Percentiles rank a stretch among this genome's conserved stretches.
Conservation (phyloP, 176 grass and related monocot genomes). For the Puya raimondii region DNA sequence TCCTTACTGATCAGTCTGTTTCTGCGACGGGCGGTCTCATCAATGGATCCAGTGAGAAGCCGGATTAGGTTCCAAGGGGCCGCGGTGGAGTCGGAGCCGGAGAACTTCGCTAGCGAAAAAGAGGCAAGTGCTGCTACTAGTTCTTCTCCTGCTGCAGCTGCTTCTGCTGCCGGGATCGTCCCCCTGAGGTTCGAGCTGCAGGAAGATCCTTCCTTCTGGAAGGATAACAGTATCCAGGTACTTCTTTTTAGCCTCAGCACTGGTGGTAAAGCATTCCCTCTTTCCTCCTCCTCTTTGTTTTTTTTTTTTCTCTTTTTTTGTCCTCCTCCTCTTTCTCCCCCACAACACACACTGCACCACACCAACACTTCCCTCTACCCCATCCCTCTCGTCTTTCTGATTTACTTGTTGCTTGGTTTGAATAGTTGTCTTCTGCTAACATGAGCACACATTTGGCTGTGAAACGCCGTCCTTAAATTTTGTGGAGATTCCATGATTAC, state of each 20-base stretch:
- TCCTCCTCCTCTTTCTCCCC: too few species aligned
- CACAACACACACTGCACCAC: too few species aligned
- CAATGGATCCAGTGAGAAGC: slow-evolving; percentile 7
- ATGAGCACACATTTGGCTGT: background rate
- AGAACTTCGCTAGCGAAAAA: background rate
- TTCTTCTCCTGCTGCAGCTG: background rate
- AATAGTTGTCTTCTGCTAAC: background rate
- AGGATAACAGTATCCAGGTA: slow-evolving; percentile 96
- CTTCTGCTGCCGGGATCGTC: background rate
- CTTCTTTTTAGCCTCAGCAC: background rate
- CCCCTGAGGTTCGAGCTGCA: slow-evolving; percentile 50
- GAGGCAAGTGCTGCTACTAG: background rate
- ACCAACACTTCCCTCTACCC: too few species aligned
- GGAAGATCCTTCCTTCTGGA: slow-evolving; percentile 94
- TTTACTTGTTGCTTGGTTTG: background rate
- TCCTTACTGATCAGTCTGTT: too few species aligned
- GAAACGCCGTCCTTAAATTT: too few species aligned
- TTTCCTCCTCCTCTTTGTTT: background rate
- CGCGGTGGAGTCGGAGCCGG: background rate
- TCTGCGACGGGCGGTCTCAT: slow-evolving; percentile 1
- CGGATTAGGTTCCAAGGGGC: slow-evolving; percentile 10
- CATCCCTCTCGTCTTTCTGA: background rate
- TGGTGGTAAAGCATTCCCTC: background rate
- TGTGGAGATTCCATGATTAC: background rate
- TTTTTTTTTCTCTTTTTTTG: background rate